Conservation (phyloP, 805 yeast genomes). For the Saturnispora bothae region DNA sequence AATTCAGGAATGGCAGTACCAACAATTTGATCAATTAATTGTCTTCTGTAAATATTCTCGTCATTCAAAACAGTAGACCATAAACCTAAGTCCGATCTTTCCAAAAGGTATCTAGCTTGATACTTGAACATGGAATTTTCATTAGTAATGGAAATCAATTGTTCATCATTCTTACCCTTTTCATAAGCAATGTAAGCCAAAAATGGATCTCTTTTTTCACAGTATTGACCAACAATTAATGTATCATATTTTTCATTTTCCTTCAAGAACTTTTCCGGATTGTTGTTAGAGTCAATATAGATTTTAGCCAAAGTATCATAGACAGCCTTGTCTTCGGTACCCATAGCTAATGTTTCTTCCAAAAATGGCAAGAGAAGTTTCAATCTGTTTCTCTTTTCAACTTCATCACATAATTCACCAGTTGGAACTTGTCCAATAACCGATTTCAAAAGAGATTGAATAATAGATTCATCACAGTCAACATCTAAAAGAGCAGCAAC, state of each 20-base stretch:
- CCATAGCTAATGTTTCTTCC: slow-evolving; percentile 77
- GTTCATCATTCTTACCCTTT: slow-evolving; percentile 86
- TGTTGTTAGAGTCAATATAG: slow-evolving; percentile 94
- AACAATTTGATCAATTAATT: slow-evolving; percentile 84
- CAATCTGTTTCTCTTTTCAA: slow-evolving; percentile 90
- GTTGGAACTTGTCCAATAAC: slow-evolving; percentile 94
- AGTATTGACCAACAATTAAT: slow-evolving; percentile 91
- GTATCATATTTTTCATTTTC: slow-evolving; percentile 89
- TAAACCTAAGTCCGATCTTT: slow-evolving; percentile 73
- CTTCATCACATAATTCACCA: slow-evolving; percentile 80
- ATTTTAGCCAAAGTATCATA: slow-evolving; percentile 94
- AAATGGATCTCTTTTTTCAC: slow-evolving; percentile 98
- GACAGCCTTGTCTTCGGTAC: slow-evolving; percentile 82
- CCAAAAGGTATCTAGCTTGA: slow-evolving; percentile 91
- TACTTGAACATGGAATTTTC: slow-evolving; percentile 97
- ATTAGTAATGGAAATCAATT: slow-evolving; percentile 83
- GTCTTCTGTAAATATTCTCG: slow-evolving; percentile 82
- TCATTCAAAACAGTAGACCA: slow-evolving; percentile 72
- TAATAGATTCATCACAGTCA: slow-evolving; percentile 88
- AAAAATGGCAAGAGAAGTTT: slow-evolving; percentile 87
- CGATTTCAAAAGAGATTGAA: slow-evolving; percentile 67
- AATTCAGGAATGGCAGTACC: slow-evolving; percentile 95
- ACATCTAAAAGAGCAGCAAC: slow-evolving; percentile 94
- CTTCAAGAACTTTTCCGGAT: slow-evolving; percentile 91
- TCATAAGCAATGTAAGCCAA: slow-evolving; percentile 96